These are phyloP conservation scores for Santalum album DNA, from an alignment of 164 flowering plant species.

Conservation along the genomic window DNA sequence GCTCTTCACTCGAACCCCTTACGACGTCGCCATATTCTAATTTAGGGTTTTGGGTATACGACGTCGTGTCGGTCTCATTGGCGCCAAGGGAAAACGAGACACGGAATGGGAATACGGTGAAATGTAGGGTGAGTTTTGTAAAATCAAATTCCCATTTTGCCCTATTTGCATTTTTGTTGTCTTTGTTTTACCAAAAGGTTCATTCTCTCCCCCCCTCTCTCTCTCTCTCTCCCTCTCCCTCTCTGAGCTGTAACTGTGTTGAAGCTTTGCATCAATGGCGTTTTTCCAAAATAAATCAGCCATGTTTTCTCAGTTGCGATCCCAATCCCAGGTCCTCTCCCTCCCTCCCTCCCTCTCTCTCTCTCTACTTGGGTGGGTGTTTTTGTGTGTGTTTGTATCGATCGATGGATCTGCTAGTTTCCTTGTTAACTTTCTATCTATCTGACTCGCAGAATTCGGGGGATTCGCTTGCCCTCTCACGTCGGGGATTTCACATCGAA, in stretches of 20 bases:
- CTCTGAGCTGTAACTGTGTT: background rate
- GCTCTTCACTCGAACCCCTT: no score
- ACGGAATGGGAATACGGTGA: no score
- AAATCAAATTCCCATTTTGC: no score
- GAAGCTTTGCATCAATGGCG: constrained; percentile 27
- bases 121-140: no score
- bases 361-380: background rate
- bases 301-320: constrained; percentile 29
- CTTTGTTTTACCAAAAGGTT: no score
- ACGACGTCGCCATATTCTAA: no score
- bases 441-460: constrained; percentile 17
- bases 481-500: constrained; percentile 49
- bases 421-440: constrained; percentile 1
- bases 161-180: no score
- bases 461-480: constrained; percentile 21
- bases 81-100: no score
- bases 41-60: no score
- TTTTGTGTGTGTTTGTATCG: no score
- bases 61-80: no score
- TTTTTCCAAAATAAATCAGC: constrained; percentile 32
- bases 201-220: background rate
- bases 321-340: constrained; percentile 32
- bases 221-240: background rate
- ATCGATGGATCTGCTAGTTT: background rate
- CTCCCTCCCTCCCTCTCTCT: constrained; percentile 1